These are phyloP conservation scores for Pugionium dolabratum DNA, from an alignment of 345 rosid genomes.

Conservation along the genomic window DNA sequence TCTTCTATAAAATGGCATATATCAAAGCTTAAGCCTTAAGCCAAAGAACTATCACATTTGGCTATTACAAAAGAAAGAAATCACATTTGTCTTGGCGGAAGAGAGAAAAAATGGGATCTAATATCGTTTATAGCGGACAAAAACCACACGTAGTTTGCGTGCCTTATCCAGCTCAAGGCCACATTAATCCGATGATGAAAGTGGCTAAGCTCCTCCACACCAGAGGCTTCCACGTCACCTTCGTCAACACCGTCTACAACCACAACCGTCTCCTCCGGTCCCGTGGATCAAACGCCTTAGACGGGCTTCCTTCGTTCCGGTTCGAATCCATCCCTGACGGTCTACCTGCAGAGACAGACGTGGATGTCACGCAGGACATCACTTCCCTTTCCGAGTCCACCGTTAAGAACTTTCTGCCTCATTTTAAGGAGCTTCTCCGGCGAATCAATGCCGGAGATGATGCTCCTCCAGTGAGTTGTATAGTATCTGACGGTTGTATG, in stretches of 20 bases:
- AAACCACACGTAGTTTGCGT: conserved; percentile 22
- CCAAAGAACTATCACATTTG: too few species aligned
- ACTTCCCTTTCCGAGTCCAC: conserved; percentile 41
- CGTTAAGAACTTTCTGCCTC: conserved; percentile 29
- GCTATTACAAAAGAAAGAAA: too few species aligned
- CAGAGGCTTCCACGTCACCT: conserved; percentile 47
- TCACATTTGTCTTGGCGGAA: background rate
- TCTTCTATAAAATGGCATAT: too few species aligned
- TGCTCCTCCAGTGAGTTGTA: too few species aligned
- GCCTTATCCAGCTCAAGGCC: conserved; percentile 23
- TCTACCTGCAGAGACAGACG: conserved; percentile 26
- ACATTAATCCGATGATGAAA: conserved; percentile 22
- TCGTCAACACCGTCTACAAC: conserved; percentile 48
- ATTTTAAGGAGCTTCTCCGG: conserved; percentile 26
- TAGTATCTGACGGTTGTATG: conserved; percentile 21
- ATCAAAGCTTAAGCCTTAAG: too few species aligned
- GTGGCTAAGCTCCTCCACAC: conserved; percentile 22
- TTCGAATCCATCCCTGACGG: conserved; percentile 49
- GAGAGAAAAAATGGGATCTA: background rate
- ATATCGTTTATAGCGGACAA: background rate
- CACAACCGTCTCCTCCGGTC: conserved; percentile 42
- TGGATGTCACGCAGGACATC: conserved; percentile 37
- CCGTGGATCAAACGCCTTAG: conserved; percentile 34
- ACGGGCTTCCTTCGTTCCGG: conserved; percentile 38
- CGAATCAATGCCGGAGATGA: background rate